phyloP scores from a whole-genome alignment of 345 rosid species.

The Eutrema yunnanense region DNA sequence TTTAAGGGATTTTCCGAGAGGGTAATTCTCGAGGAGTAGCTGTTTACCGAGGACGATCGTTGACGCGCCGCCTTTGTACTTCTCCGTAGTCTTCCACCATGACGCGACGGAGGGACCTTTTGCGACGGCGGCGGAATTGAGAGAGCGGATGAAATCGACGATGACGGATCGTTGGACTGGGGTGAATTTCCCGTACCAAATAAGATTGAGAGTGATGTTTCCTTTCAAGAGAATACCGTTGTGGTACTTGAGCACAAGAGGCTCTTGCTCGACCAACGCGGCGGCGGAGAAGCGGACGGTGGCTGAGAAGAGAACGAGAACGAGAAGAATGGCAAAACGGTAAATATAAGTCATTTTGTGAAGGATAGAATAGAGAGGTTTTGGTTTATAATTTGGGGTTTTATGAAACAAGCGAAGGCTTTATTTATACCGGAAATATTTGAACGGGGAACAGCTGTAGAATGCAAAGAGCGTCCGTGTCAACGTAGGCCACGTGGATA shows the following conservation, averaged over 20 bases:
- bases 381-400: neutral
- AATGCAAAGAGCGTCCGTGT: neutral
- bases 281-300: conserved; percentile 9
- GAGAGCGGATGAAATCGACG: conserved; percentile 68
- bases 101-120: conserved; percentile 47
- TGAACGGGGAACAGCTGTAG: conserved; percentile 28
- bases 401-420: neutral
- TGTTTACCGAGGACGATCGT: conserved; percentile 52
- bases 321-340: conserved; percentile 18
- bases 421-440: conserved; percentile 6
- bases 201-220: conserved; percentile 54
- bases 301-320: conserved; percentile 15
- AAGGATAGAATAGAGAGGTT: neutral
- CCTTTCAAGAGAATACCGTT: conserved; percentile 62
- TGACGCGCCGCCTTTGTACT: conserved; percentile 50
- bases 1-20: conserved; percentile 56
- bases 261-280: conserved; percentile 17
- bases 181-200: conserved; percentile 83
- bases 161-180: conserved; percentile 65
- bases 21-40: conserved; percentile 48
- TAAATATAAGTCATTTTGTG: conserved; percentile 1
- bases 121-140: conserved; percentile 20
- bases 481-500: conserved; percentile 24
- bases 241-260: conserved; percentile 50
- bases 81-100: conserved; percentile 88